Percentiles rank a stretch among this genome's conserved stretches.
phyloP scores from a whole-genome alignment of 306 rosid genomes.

The Astragalus membranaceus region DNA sequence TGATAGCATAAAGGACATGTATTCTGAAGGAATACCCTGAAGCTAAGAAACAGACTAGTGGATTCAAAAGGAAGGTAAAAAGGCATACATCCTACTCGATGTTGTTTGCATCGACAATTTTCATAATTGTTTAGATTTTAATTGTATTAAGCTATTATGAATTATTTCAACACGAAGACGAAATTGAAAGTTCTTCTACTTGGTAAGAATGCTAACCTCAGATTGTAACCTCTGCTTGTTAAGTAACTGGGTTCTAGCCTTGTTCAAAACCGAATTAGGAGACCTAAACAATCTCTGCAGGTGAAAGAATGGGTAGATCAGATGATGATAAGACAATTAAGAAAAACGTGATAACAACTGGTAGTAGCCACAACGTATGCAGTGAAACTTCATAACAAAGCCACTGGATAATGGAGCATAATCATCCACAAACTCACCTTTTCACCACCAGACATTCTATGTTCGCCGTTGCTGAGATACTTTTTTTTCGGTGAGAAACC shows the following conservation, averaged over 20 bases:
- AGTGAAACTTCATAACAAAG: not conserved
- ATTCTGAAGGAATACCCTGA: not conserved
- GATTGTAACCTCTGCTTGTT: constrained; percentile 76
- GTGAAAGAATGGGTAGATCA: not conserved
- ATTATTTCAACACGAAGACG: not conserved
- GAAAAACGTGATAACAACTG: not conserved
- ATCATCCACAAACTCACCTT: constrained; percentile 43
- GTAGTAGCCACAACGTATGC: not conserved
- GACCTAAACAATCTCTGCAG: constrained; percentile 79
- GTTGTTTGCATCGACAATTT: not conserved
- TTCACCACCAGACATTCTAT: constrained; percentile 64
- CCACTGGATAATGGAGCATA: not conserved
- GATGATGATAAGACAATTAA: not conserved
- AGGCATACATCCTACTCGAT: not conserved
- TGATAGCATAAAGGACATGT: not conserved
- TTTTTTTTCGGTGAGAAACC: constrained; percentile 71
- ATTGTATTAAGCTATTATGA: not conserved
- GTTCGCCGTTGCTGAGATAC: constrained; percentile 31
- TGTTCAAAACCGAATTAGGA: constrained; percentile 74
- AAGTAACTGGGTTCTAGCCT: constrained; percentile 81
- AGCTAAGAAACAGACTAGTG: not conserved
- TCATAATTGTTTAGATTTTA: not conserved
- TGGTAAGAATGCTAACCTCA: constrained; percentile 44
- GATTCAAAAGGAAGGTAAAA: too few species aligned
- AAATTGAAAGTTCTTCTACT: not conserved